Percentiles rank a stretch among this genome's conserved stretches.
These are phyloP conservation scores for Penicillium oxalicum DNA, from an alignment of 2,329 filamentous ascomycete species.

Conservation along the genomic window DNA sequence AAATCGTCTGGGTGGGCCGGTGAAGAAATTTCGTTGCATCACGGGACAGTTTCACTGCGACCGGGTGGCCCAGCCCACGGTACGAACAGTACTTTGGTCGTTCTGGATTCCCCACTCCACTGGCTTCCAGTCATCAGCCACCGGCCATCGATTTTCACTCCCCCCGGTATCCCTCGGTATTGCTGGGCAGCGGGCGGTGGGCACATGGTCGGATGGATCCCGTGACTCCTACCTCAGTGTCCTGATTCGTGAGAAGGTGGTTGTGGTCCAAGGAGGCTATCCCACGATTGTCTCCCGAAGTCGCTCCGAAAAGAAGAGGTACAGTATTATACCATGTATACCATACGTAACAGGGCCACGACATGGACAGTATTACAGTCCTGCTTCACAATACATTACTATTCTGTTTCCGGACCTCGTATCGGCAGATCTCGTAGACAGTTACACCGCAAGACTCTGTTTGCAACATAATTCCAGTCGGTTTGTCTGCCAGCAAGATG, in stretches of 20 bases:
- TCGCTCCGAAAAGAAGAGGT: not conserved
- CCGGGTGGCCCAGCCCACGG: not conserved
- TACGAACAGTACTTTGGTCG: slow-evolving; percentile 6
- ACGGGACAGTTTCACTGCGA: slow-evolving; percentile 14
- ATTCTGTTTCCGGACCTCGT: slow-evolving; percentile 1
- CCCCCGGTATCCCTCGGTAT: slow-evolving; percentile 13
- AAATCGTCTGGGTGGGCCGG: slow-evolving; percentile 5
- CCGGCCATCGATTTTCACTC: slow-evolving; percentile 3
- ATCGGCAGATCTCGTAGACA: not conserved
- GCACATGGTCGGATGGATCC: too few species aligned
- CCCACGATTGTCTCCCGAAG: not conserved
- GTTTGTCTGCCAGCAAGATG: too few species aligned
- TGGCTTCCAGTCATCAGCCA: not conserved
- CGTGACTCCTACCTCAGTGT: slow-evolving; percentile 16
- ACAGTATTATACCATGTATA: not conserved
- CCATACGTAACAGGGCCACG: not conserved
- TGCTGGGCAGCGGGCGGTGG: not conserved
- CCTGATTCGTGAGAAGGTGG: not conserved
- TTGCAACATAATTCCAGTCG: too few species aligned
- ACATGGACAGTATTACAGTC: not conserved
- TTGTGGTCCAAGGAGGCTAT: not conserved
- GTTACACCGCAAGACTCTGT: too few species aligned
- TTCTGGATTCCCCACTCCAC: not conserved
- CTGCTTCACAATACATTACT: not conserved
- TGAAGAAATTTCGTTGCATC: slow-evolving; percentile 24